Base-by-base conservation (phyloP, 495 filamentous ascomycete species). In the Cercophora sp. region DNA sequence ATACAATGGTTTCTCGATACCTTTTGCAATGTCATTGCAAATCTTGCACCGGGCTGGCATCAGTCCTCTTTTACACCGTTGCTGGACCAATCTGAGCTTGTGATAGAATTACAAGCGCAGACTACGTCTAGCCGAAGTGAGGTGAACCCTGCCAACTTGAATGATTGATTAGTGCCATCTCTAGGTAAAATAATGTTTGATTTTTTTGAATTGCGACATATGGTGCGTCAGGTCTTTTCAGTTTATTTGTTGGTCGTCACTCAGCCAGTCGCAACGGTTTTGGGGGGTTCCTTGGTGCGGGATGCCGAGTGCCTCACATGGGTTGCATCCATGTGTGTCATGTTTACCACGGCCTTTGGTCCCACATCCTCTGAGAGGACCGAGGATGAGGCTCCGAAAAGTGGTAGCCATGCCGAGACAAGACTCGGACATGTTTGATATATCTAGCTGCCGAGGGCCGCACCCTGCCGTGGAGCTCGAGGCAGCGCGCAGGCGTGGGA, bases 211-310 rank as follows among this genome's bases (percentile, higher is more conserved):
- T 29, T 4, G 6, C 27, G 35, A n/a, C 18, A 37, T 11, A 18
- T 8, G 1, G 60, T 55, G 60, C 61, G 61, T 70, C 67, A 70
- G 67, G 60, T 70, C 65, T 70, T 68, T 67, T 68, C 65, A 68
- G 66, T 66, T 66, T 66, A 41, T 54, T 39, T 40, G 8, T 52
- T 55, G 56, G 51, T 63, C 61, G 56, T 65, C 63, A 64, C 62
- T 34, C 59, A 58, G 48, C 39, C 10, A 47, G 61, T 63, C 56
- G 51, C 67, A 63, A 50, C 67, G 67, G 67, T 6, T 57, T 70
- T 65, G 57, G 54, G 48, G 54, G 57, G 45, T 60, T 55, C 20
- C 27, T 18, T 20, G 23, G 46, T 13, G 8, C 23, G 16, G 45
- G 52, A 48, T 22, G 36, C 36, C 36, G n/a, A n/a, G n/a, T 18